Evolutionary conservation across 2,329 filamentous ascomycete species (phyloP), one percentile per base, ranked within the genome.

Genomic region (Aspergillus caelatus): DNA sequence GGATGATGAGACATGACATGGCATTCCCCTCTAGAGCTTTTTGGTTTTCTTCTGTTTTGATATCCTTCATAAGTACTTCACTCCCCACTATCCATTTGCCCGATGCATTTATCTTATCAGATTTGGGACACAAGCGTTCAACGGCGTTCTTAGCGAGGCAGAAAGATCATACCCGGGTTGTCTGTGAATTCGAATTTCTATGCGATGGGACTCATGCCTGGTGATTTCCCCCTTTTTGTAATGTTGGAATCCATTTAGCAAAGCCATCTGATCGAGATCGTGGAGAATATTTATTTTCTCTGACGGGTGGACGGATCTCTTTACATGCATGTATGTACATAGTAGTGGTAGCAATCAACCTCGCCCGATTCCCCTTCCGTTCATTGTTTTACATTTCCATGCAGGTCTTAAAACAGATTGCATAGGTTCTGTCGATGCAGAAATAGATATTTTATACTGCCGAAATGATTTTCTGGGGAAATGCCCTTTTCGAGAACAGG

Each of bases 1-100:
- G 10, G 75, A 76, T 36, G 76, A 78, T 50, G 74, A 74, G 36
- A 65, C 63, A 50, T 67, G 60, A 67, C 12, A 34, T 34, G 23
- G 21, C 14, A 19, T 53, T 55, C 48, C 21, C 26, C 36, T 36
- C 53, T 48, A 19, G 41, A 26, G 23, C 26, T 36, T 32, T 59
- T n/a, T 50, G 19, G 55, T 48, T 52, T 58, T 55, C 30, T 64
- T 41, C 46, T 28, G 23, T 58, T 57, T 58, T 57, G 45, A 30
- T 36, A 45, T 34, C 30, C 19, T 36, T 60, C 57, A 48, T 10
- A 50, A 52, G 28, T 30, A 52, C 48, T 32, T 34, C 12, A 32
- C 48, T 52, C 48, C 28, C 48, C 48, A 32, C 28, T 52, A 39
- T 48, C n/a, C 30, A 53, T 32, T 61, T 30, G 34, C 54, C 28